These are phyloP conservation scores for Lecanicillium sp. DNA, from an alignment of 2,329 filamentous ascomycete species.

Conservation along the genomic window DNA sequence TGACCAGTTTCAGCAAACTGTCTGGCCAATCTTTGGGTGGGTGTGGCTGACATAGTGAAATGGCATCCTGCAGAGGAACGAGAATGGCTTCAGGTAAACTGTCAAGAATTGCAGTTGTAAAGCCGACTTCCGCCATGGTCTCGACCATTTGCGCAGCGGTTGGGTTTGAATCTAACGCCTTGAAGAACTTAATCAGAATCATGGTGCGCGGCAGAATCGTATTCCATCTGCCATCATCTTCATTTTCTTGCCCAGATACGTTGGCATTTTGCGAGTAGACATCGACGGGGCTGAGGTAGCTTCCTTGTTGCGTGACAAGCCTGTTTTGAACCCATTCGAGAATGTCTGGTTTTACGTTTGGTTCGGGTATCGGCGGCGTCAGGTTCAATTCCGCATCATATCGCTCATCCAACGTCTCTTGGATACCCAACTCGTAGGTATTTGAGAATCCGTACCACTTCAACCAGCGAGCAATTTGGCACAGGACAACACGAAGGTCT, in stretches of 20 bases:
- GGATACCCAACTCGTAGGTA: conserved; percentile 48
- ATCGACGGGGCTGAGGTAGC: conserved; percentile 39
- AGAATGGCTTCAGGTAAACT: conserved; percentile 81
- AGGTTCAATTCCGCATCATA: conserved; percentile 32
- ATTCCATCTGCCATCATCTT: conserved; percentile 37
- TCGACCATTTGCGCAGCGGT: conserved; percentile 62
- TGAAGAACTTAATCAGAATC: conserved; percentile 64
- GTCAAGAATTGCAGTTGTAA: conserved; percentile 64
- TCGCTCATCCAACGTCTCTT: conserved; percentile 37
- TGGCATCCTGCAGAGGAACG: conserved; percentile 73
- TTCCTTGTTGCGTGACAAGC: conserved; percentile 32
- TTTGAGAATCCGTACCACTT: conserved; percentile 53
- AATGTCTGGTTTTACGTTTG: conserved; percentile 34
- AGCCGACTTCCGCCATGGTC: conserved; percentile 59
- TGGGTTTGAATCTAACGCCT: conserved; percentile 44
- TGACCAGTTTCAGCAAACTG: conserved; percentile 66
- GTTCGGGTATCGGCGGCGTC: conserved; percentile 29
- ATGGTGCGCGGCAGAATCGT: conserved; percentile 58
- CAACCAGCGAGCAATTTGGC: conserved; percentile 78
- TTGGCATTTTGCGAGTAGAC: conserved; percentile 37
- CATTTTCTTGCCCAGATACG: conserved; percentile 29
- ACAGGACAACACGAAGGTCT: conserved; percentile 65
- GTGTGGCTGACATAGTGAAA: conserved; percentile 75
- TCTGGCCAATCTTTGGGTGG: conserved; percentile 73
- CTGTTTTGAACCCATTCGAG: conserved; percentile 48